These are phyloP conservation scores for cucumber (Cucumis sativus) DNA, from an alignment of 306 rosid genomes.

Conservation along the genomic window DNA sequence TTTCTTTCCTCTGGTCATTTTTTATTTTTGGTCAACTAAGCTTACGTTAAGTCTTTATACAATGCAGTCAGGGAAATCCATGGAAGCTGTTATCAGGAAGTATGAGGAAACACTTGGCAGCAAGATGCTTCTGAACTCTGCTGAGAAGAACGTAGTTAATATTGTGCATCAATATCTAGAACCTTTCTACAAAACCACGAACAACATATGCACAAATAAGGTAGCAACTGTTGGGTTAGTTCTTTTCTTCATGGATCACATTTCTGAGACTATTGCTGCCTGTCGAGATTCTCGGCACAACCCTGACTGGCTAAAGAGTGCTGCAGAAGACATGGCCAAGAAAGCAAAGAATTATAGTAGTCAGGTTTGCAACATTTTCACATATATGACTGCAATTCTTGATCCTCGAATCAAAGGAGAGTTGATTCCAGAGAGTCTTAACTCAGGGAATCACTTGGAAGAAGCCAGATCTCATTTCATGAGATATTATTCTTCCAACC, in stretches of 20 bases:
- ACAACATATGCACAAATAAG: slow-evolving; percentile 79
- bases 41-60: slow-evolving; percentile 1
- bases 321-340: slow-evolving; percentile 88
- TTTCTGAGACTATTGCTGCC: slow-evolving; percentile 60
- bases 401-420: slow-evolving; percentile 95
- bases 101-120: slow-evolving; percentile 52
- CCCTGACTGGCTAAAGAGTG: slow-evolving; percentile 76
- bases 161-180: slow-evolving; percentile 74
- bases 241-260: slow-evolving; percentile 97
- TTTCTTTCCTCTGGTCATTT: neutral
- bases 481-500: slow-evolving; percentile 53
- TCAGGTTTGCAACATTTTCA: slow-evolving; percentile 79
- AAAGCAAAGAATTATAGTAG: slow-evolving; percentile 52
- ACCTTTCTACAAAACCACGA: slow-evolving; percentile 89
- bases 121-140: slow-evolving; percentile 50
- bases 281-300: slow-evolving; percentile 73
- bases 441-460: slow-evolving; percentile 49
- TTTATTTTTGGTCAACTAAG: neutral
- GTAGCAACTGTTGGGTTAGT: slow-evolving; percentile 74
- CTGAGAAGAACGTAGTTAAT: slow-evolving; percentile 59
- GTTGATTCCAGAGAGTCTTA: slow-evolving; percentile 78
- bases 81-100: slow-evolving; percentile 73
- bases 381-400: slow-evolving; percentile 81
- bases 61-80: slow-evolving; percentile 72
- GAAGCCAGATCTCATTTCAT: slow-evolving; percentile 82